Evolutionary conservation across 306 rosid species (phyloP).

Genomic region (Astragalus glycyphyllos): DNA sequence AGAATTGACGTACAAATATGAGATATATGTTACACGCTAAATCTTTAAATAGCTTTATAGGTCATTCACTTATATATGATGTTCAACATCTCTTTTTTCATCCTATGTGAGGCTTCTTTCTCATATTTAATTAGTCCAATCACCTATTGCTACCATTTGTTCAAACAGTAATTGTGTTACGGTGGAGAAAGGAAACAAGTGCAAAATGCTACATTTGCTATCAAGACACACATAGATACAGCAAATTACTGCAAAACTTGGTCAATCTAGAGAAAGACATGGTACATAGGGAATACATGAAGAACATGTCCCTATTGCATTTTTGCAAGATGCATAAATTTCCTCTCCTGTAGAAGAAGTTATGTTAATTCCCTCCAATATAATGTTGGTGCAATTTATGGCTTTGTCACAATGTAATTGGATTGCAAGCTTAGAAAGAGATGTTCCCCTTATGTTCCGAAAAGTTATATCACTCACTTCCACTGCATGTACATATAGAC

Average conservation of each 20-base stretch:
- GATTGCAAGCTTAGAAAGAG: slow-evolving; percentile 35
- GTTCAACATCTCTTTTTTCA: too few species aligned
- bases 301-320: slow-evolving; percentile 12
- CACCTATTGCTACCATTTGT: too few species aligned
- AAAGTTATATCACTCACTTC: slow-evolving; percentile 49
- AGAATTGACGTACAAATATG: too few species aligned
- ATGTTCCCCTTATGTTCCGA: slow-evolving; percentile 47
- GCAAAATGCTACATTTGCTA: too few species aligned
- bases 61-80: too few species aligned
- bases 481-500: background rate
- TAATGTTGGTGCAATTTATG: slow-evolving; percentile 39
- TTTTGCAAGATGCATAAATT: slow-evolving; percentile 26
- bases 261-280: slow-evolving; percentile 26
- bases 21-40: too few species aligned
- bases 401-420: slow-evolving; percentile 30
- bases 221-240: too few species aligned
- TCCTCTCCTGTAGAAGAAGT: background rate
- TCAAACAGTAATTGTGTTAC: too few species aligned
- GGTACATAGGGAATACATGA: slow-evolving; percentile 33
- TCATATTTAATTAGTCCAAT: too few species aligned
- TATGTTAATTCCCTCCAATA: slow-evolving; percentile 40
- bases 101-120: too few species aligned
- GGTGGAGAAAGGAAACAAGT: too few species aligned
- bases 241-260: background rate
- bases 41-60: too few species aligned